A percentile compares a stretch with the other conserved stretches of the same genome.
Evolutionary conservation across 2,329 filamentous ascomycete species (phyloP).

Genomic region (Hypoxylon sp.): DNA sequence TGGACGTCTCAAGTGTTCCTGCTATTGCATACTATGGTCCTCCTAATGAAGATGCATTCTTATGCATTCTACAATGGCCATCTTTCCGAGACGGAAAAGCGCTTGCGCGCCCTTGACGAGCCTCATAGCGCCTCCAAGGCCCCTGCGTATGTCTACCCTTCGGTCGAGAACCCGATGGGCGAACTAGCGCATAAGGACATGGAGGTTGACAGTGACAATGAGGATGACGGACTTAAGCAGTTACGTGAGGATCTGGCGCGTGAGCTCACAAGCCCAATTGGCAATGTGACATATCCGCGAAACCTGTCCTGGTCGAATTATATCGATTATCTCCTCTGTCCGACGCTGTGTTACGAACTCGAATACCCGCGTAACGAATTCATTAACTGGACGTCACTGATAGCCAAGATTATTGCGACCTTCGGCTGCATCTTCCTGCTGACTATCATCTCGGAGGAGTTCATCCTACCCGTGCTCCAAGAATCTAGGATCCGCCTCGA

Average conservation of each 20-base stretch:
- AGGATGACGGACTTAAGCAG: slow-evolving; percentile 67
- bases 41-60: slow-evolving; percentile 99
- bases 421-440: slow-evolving; percentile 98
- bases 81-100: slow-evolving; percentile 85
- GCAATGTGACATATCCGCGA: slow-evolving; percentile 87
- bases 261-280: slow-evolving; percentile 91
- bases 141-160: slow-evolving; percentile 82
- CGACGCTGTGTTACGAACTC: slow-evolving; percentile 96
- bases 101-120: slow-evolving; percentile 82
- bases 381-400: slow-evolving; percentile 84
- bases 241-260: slow-evolving; percentile 89
- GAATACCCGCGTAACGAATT: slow-evolving; percentile 86
- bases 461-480: slow-evolving; percentile 89
- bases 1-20: slow-evolving; percentile 99
- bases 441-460: slow-evolving; percentile 91
- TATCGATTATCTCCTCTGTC: slow-evolving; percentile 88
- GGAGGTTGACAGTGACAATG: slow-evolving; percentile 58
- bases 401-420: slow-evolving; percentile 87
- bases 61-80: slow-evolving; percentile 99
- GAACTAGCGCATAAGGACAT: slow-evolving; percentile 44
- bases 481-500: slow-evolving; percentile 73
- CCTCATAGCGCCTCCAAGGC: slow-evolving; percentile 77
- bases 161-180: slow-evolving; percentile 66
- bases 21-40: slow-evolving; percentile 87
- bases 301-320: slow-evolving; percentile 90